phyloP scores from a whole-genome alignment of 441 rosid genomes.

The Arabidopsis lyrata region DNA sequence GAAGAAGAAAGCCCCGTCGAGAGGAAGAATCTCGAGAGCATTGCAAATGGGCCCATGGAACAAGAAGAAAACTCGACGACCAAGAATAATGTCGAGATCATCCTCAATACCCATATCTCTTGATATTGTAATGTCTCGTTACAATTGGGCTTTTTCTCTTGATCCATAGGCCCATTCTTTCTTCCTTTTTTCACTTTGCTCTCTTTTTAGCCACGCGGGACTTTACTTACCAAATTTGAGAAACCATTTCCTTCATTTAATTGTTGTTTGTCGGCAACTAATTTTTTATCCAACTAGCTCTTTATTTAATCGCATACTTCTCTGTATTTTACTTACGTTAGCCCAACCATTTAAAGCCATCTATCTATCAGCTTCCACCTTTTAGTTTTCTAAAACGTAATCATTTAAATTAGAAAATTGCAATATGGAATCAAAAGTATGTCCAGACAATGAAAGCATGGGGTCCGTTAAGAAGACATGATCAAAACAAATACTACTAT shows the following conservation, averaged over 20 bases:
- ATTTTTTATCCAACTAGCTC: not conserved
- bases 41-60: not conserved
- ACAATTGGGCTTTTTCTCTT: not conserved
- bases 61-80: not conserved
- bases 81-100: too few species aligned
- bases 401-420: not conserved
- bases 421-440: slow-evolving; percentile 9
- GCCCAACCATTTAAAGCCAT: too few species aligned
- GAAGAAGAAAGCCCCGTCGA: not conserved
- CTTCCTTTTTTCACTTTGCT: not conserved
- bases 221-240: not conserved
- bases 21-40: not conserved
- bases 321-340: too few species aligned
- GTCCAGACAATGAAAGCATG: not conserved
- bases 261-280: not conserved
- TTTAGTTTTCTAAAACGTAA: not conserved
- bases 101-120: too few species aligned
- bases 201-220: not conserved
- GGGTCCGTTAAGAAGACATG: not conserved
- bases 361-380: too few species aligned
- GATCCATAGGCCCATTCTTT: not conserved
- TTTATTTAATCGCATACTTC: slow-evolving; percentile 3
- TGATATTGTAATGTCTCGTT: slow-evolving; percentile 8
- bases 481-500: too few species aligned
- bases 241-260: not conserved